Evolutionary conservation across 176 grass and related monocot genomes (phyloP).

Genomic region (Oryza glaberrima): DNA sequence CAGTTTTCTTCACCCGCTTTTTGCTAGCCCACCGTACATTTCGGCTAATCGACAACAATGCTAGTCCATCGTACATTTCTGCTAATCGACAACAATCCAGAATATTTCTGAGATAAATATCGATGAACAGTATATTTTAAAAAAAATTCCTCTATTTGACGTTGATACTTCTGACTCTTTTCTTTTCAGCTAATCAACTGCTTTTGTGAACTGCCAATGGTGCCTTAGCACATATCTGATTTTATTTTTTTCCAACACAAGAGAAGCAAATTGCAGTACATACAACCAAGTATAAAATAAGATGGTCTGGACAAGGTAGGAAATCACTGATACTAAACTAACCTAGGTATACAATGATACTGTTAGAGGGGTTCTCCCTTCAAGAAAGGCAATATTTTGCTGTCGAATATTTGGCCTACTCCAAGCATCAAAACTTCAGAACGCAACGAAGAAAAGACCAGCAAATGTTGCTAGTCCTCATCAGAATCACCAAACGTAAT

Average conservation of each 20-base stretch:
- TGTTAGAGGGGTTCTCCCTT: not conserved
- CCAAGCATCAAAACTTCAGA: not conserved
- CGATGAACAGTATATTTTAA: too few species aligned
- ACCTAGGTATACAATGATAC: constrained; percentile 15
- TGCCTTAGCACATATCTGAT: not conserved
- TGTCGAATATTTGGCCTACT: not conserved
- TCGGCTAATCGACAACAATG: too few species aligned
- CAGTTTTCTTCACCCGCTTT: too few species aligned
- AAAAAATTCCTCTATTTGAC: too few species aligned
- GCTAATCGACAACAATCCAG: too few species aligned
- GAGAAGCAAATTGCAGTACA: not conserved
- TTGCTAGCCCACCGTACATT: too few species aligned
- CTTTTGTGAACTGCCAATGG: not conserved
- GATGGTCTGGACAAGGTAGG: not conserved
- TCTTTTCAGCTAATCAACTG: not conserved
- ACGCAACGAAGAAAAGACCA: constrained; percentile 14
- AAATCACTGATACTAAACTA: constrained; percentile 20
- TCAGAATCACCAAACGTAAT: constrained; percentile 89
- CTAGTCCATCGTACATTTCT: too few species aligned
- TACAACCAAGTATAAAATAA: not conserved
- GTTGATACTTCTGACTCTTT: too few species aligned
- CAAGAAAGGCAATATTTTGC: not conserved
- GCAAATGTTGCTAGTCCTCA: constrained; percentile 47
- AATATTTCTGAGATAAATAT: too few species aligned
- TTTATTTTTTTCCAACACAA: not conserved